phyloP scores from a whole-genome alignment of 2,329 filamentous ascomycete species.

The Dothideomycetes sp. region DNA sequence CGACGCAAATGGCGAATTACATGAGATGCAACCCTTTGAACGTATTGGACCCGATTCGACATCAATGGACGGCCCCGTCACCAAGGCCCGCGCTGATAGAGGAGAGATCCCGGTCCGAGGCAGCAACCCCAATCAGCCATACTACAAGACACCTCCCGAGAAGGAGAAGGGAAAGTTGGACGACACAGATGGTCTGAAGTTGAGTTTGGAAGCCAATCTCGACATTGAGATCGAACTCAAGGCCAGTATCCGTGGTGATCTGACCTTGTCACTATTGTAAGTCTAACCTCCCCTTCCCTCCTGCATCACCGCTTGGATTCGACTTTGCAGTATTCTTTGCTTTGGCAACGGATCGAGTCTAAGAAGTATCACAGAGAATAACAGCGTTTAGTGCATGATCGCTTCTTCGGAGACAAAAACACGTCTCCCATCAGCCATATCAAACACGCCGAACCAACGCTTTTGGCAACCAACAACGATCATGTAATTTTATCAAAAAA shows the following conservation, averaged over 20 bases:
- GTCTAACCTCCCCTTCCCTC: conserved; percentile 27
- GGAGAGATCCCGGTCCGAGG: conserved; percentile 48
- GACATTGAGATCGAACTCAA: conserved; percentile 80
- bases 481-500: too few relatives aligned
- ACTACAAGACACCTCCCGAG: conserved; percentile 26
- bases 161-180: conserved; percentile 30
- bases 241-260: conserved; percentile 74
- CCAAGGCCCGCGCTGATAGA: conserved; percentile 43
- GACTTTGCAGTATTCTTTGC: conserved; percentile 6
- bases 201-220: conserved; percentile 68
- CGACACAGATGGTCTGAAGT: conserved; percentile 57
- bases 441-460: too few relatives aligned
- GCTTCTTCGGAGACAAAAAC: background rate
- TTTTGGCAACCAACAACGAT: too few relatives aligned
- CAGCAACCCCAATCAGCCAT: conserved; percentile 42
- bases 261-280: conserved; percentile 70
- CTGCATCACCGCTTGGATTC: background rate
- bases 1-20: conserved; percentile 40
- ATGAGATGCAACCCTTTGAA: conserved; percentile 44
- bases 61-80: conserved; percentile 49
- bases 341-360: conserved; percentile 6
- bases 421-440: too few relatives aligned
- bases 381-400: conserved; percentile 12
- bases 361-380: conserved; percentile 11
- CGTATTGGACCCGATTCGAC: conserved; percentile 47